phyloP scores from a whole-genome alignment of 371 early-diverging fungal genomes.

The Mortierella sp. region DNA sequence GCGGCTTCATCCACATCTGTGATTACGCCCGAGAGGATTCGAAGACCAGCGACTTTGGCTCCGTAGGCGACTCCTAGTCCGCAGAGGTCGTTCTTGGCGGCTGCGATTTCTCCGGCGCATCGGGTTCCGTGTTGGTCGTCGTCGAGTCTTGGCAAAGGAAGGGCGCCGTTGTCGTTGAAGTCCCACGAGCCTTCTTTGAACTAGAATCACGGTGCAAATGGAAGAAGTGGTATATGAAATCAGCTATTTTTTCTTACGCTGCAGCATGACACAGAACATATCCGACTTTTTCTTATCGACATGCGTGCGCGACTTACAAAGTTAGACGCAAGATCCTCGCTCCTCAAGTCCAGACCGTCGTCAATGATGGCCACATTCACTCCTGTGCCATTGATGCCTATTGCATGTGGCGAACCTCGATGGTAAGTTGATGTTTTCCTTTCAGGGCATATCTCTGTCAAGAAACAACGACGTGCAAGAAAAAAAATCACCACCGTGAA shows the following conservation, averaged over 20 bases:
- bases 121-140: conserved; percentile 97
- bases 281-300: background rate
- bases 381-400: conserved; percentile 88
- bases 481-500: background rate
- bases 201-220: conserved; percentile 48
- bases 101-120: conserved; percentile 98
- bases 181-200: conserved; percentile 92
- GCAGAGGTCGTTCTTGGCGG: conserved; percentile 87
- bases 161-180: conserved; percentile 84
- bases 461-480: background rate
- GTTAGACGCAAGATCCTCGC: conserved; percentile 85
- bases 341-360: conserved; percentile 92
- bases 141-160: conserved; percentile 81
- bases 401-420: no score
- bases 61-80: conserved; percentile 94
- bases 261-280: no score
- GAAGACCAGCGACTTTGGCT: conserved; percentile 89
- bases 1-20: conserved; percentile 93
- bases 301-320: conserved; percentile 82
- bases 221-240: background rate
- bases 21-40: conserved; percentile 90
- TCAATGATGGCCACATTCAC: conserved; percentile 92
- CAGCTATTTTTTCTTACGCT: no score
- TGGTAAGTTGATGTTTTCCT: no score
- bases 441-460: no score